Conservation (phyloP, 305 asterid genomes). For the Vinca major region DNA sequence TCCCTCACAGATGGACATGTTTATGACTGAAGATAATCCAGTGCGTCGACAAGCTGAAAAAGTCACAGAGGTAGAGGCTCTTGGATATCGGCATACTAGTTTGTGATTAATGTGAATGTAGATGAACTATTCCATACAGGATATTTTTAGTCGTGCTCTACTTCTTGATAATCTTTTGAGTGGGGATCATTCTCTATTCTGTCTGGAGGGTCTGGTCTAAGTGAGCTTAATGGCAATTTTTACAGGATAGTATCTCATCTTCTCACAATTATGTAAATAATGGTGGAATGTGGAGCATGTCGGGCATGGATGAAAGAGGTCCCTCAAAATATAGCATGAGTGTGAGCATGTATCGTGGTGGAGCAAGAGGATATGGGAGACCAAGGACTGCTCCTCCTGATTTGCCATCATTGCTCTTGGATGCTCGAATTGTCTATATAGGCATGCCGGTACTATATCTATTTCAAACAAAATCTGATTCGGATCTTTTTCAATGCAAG, state of each 20-base stretch:
- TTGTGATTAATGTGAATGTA: slow-evolving; percentile 1
- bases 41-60: slow-evolving; percentile 52
- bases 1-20: slow-evolving; percentile 87
- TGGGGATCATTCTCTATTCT: neutral
- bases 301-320: slow-evolving; percentile 43
- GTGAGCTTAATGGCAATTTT: slow-evolving; percentile 5
- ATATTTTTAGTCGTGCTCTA: neutral
- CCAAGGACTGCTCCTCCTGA: slow-evolving; percentile 84
- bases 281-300: slow-evolving; percentile 66
- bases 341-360: slow-evolving; percentile 75
- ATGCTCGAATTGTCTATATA: slow-evolving; percentile 79
- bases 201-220: slow-evolving; percentile 4
- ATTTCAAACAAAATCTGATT: neutral
- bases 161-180: neutral
- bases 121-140: neutral
- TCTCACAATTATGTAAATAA: slow-evolving; percentile 47
- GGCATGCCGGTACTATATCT: slow-evolving; percentile 78
- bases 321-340: slow-evolving; percentile 66
- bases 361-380: slow-evolving; percentile 61
- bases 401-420: slow-evolving; percentile 85
- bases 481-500: slow-evolving; percentile 10
- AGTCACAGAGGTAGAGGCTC: slow-evolving; percentile 55
- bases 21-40: slow-evolving; percentile 84
- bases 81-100: slow-evolving; percentile 6
- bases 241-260: slow-evolving; percentile 73